A percentile compares a stretch with the other conserved stretches of the same genome.
Evolutionary conservation across 2,329 filamentous ascomycete genomes (phyloP).

Genomic region (Hymenotorrendiella dingleyae): DNA sequence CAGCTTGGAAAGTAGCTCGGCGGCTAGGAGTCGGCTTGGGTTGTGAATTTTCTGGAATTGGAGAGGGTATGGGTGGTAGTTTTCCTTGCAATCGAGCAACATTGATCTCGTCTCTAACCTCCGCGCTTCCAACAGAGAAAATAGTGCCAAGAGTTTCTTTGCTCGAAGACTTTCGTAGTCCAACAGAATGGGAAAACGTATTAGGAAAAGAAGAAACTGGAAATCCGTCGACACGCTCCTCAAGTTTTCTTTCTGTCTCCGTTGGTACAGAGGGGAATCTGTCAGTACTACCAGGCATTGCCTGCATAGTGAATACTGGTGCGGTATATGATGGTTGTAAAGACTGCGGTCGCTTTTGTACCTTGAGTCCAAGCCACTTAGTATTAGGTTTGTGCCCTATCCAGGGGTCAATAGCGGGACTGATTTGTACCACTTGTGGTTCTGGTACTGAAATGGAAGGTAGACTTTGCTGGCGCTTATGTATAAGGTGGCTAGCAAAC

Average conservation of each 20-base stretch:
- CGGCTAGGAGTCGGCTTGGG: conserved; percentile 9
- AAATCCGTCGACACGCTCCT: conserved; percentile 18
- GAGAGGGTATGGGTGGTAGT: conserved; percentile 19
- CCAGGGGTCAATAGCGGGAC: background rate
- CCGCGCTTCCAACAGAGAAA: conserved; percentile 24
- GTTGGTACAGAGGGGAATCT: conserved; percentile 17
- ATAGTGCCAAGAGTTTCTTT: conserved; percentile 28
- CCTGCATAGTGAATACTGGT: conserved; percentile 22
- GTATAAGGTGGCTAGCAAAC: background rate
- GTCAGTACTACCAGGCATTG: conserved; percentile 15
- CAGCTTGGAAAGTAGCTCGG: conserved; percentile 12
- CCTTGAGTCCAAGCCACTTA: background rate
- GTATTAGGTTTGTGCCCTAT: background rate
- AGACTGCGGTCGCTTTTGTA: conserved; percentile 8
- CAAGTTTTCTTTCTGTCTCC: conserved; percentile 16
- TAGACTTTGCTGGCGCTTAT: conserved; percentile 4
- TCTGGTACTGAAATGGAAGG: background rate
- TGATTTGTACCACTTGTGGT: background rate
- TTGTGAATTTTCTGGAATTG: conserved; percentile 13
- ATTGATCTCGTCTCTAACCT: conserved; percentile 21
- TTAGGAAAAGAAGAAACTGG: conserved; percentile 21
- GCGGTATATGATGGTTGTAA: conserved; percentile 6
- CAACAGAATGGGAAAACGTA: conserved; percentile 9
- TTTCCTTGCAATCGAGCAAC: conserved; percentile 19
- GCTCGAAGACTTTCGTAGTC: conserved; percentile 11